These are phyloP conservation scores for Gaeumannomyces sp. DNA, from an alignment of 2,329 filamentous ascomycete species.

Conservation along the genomic window DNA sequence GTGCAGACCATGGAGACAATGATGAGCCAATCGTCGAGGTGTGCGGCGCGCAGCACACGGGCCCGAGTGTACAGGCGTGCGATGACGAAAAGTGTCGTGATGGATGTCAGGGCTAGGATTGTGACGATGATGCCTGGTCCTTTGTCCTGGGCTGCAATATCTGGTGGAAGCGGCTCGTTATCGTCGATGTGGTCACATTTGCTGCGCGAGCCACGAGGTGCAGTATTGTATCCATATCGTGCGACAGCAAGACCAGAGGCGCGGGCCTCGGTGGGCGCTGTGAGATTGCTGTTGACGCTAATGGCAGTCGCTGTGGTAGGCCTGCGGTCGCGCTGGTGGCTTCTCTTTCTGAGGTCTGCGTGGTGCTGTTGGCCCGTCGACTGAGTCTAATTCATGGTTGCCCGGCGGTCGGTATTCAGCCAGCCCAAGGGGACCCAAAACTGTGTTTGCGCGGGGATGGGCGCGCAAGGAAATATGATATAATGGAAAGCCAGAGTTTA, in stretches of 20 bases:
- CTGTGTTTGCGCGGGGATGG: too few relatives aligned
- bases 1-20: constrained; percentile 26
- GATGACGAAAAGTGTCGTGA: constrained; percentile 23
- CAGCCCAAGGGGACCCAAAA: too few relatives aligned
- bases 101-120: constrained; percentile 23
- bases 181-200: constrained; percentile 1
- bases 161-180: constrained; percentile 1
- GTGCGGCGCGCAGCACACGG: constrained; percentile 24
- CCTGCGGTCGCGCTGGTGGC: neutral
- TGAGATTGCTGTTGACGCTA: neutral
- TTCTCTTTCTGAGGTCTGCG: neutral
- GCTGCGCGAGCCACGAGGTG: neutral
- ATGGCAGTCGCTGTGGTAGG: neutral
- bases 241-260: neutral
- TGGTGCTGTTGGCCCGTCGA: neutral
- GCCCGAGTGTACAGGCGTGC: constrained; percentile 26
- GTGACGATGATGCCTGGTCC: constrained; percentile 27
- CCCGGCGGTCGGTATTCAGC: too few relatives aligned
- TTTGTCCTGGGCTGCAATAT: constrained; percentile 16
- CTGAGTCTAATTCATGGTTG: neutral
- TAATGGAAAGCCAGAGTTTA: neutral
- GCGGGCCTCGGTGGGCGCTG: too few relatives aligned
- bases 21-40: constrained; percentile 32
- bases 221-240: neutral
- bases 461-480: neutral